phyloP scores from a whole-genome alignment of 2,329 filamentous ascomycete species.

The Samsoniella hepiali region DNA sequence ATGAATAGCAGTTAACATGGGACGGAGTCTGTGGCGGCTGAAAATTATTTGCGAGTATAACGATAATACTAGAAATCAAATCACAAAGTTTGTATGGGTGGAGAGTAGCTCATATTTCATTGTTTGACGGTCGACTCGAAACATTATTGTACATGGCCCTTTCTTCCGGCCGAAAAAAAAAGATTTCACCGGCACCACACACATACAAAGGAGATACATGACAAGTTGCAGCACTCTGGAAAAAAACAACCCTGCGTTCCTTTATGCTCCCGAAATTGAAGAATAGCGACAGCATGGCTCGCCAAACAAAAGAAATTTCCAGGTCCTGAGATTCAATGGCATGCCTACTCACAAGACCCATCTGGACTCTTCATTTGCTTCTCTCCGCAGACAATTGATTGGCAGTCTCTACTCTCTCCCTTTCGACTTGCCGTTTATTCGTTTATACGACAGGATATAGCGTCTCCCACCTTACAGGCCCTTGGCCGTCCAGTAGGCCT shows the following conservation, averaged over 20 bases:
- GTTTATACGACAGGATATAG: background rate
- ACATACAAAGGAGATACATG: background rate
- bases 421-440: background rate
- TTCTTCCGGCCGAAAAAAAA: background rate
- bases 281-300: background rate
- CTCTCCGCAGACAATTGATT: background rate
- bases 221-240: background rate
- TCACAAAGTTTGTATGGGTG: background rate
- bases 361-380: background rate
- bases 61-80: background rate
- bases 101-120: background rate
- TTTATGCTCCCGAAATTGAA: background rate
- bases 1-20: background rate
- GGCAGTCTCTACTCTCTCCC: too few relatives aligned
- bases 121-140: background rate
- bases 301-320: background rate
- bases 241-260: background rate
- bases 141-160: conserved; percentile 11
- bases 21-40: background rate
- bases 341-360: background rate
- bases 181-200: background rate
- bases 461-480: background rate
- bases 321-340: background rate
- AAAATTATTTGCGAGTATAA: background rate
- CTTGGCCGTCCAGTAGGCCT: conserved; percentile 24